Evolutionary conservation across 1,284 basidiomycete species (phyloP), one percentile per base, ranked within the genome.

Genomic region (Moesziomyces parantarcticus): DNA sequence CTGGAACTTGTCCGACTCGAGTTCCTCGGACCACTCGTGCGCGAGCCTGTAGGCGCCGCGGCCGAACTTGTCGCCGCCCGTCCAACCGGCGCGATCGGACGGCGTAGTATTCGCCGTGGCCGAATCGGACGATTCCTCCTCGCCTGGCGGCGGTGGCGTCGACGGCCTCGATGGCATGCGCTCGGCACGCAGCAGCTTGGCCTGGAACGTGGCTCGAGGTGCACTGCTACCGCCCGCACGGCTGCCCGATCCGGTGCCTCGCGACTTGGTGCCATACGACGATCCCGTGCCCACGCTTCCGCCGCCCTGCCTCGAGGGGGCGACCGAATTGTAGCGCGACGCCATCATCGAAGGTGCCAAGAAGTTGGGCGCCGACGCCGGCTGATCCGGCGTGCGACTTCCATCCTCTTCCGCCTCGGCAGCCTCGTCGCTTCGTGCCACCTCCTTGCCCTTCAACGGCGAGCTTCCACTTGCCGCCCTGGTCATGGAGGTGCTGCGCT

Each of bases 11-110:
- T 72, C 69, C 36, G 55, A 62, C 13, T 72, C 63, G 43, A 61
- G 29, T 26, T 72, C 69, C 9, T 66, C 62, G 25, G 51, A 50
- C 69, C 69, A 72, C 52, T 66, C 71, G 20, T 69, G 60, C 16
- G 71, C 71, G 20, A 65, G 16, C 16, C 71, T 47, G 48, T 65
- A 69, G 0, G 65, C 50, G 13, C 71, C 71, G 21, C 64, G 54
- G 25, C 71, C 71, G 22, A 65, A 68, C 26, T 69, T 68, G 52
- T 74, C 71, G 26, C 71, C 71, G 29, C 71, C 71, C 26, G 58
- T 65, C 71, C 71, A 74, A 14, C 70, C 70, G 1, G 60, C 70
- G 10, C 60, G 57, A 43, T 73, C 70, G n/a, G 56, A 59, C 4
- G 69, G 60, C 16, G 64, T 73, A 16, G 56, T 64, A 50, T 58